Conservation (phyloP, 1,139 yeast species). For the Candida tetrigidarum region DNA sequence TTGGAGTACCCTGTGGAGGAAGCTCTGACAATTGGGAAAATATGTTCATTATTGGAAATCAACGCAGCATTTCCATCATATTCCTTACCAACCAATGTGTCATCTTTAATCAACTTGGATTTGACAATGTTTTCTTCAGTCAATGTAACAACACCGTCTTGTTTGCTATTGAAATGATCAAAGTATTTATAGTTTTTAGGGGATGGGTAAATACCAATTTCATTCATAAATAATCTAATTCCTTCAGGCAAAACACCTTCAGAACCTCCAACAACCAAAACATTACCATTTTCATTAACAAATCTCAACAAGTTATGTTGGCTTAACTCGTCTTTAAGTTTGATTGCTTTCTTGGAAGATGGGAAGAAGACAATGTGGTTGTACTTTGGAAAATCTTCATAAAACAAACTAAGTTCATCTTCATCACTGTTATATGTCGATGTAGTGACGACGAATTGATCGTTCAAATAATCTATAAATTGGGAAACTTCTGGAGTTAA, state of each 20-base stretch:
- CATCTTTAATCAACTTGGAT: conserved; percentile 23
- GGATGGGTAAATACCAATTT: conserved; percentile 83
- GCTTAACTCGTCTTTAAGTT: conserved; percentile 34
- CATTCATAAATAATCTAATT: conserved; percentile 68
- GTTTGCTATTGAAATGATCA: conserved; percentile 59
- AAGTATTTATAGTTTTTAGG: conserved; percentile 70
- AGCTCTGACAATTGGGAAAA: conserved; percentile 75
- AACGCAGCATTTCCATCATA: conserved; percentile 49
- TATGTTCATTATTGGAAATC: conserved; percentile 53
- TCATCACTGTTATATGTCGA: conserved; percentile 25
- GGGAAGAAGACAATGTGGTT: conserved; percentile 45
- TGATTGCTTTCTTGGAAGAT: conserved; percentile 37
- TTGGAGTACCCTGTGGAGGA: conserved; percentile 69
- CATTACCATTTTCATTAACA: conserved; percentile 70
- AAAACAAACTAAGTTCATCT: conserved; percentile 28
- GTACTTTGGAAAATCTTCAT: conserved; percentile 28
- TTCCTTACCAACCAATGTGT: conserved; percentile 20
- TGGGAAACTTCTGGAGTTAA: conserved; percentile 23
- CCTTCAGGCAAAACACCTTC: conserved; percentile 60
- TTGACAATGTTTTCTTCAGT: conserved; percentile 28
- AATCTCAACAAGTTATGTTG: conserved; percentile 48
- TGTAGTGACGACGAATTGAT: conserved; percentile 26
- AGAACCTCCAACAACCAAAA: conserved; percentile 61
- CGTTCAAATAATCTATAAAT: conserved; percentile 27
- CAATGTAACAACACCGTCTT: conserved; percentile 31